A percentile compares a stretch with the other conserved stretches of the same genome.
These are phyloP conservation scores for Escallonia rubra DNA, from an alignment of 129 eudicot species.

Conservation along the genomic window DNA sequence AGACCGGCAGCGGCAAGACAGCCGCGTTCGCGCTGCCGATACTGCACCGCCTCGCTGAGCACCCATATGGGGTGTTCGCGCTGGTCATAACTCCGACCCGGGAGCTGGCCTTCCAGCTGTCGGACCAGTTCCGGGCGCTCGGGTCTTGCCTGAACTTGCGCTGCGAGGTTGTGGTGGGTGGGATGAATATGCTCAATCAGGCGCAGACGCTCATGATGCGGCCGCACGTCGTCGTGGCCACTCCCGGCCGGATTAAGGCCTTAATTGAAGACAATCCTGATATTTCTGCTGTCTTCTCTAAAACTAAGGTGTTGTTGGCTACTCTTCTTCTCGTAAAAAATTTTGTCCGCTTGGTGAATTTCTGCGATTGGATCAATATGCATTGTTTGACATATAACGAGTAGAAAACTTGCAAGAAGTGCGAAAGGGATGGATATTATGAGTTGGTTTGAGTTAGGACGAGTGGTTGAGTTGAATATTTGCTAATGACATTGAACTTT, in stretches of 20 bases:
- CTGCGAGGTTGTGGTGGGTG: slow-evolving; percentile 69
- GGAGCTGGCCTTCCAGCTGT: slow-evolving; percentile 86
- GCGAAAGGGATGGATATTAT: too few relatives aligned
- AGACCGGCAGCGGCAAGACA: slow-evolving; percentile 85
- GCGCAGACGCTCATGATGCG: slow-evolving; percentile 53
- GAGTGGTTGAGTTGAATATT: too few relatives aligned
- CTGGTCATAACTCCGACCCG: slow-evolving; percentile 83
- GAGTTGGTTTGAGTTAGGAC: too few relatives aligned
- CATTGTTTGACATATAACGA: too few relatives aligned
- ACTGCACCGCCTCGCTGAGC: slow-evolving; percentile 55
- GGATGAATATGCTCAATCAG: slow-evolving; percentile 77
- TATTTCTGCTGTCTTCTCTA: slow-evolving; percentile 62
- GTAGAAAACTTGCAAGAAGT: too few relatives aligned
- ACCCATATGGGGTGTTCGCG: slow-evolving; percentile 79
- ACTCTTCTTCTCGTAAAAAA: background rate
- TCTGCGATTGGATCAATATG: too few relatives aligned
- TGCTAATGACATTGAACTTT: too few relatives aligned
- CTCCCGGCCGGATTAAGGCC: slow-evolving; percentile 83
- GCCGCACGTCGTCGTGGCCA: slow-evolving; percentile 81
- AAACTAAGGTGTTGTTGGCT: slow-evolving; percentile 47
- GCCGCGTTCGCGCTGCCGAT: slow-evolving; percentile 90
- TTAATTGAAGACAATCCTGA: slow-evolving; percentile 76
- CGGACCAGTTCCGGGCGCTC: slow-evolving; percentile 88
- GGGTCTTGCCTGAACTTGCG: slow-evolving; percentile 69
- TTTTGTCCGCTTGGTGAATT: background rate